Conservation (phyloP, 148 eudicot species). For the Polygonum aviculare region DNA sequence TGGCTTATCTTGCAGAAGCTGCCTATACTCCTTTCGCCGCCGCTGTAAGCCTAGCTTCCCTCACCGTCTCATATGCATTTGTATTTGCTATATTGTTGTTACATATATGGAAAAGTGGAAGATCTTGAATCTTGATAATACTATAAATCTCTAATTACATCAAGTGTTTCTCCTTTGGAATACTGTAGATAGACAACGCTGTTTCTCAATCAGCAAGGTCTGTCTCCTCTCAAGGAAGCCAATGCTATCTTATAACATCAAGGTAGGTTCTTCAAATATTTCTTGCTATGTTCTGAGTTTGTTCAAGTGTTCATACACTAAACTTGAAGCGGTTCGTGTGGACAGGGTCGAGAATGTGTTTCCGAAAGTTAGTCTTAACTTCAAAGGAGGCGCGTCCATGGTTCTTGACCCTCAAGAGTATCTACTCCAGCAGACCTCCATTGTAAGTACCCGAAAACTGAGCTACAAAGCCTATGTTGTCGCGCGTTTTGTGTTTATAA, state of each 20-base stretch:
- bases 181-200: constrained; percentile 44
- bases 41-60: constrained; percentile 42
- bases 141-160: not conserved
- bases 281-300: not conserved
- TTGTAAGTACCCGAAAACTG: constrained; percentile 31
- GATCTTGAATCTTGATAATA: not conserved
- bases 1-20: constrained; percentile 82
- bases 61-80: too few relatives aligned
- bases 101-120: not conserved
- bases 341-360: constrained; percentile 56
- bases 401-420: constrained; percentile 67
- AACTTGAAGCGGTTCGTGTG: not conserved
- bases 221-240: constrained; percentile 48
- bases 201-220: constrained; percentile 64
- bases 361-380: constrained; percentile 65
- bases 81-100: not conserved
- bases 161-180: not conserved
- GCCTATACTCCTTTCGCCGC: constrained; percentile 77
- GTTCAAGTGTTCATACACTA: not conserved
- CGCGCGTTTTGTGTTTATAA: not conserved
- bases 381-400: constrained; percentile 75
- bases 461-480: not conserved
- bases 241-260: constrained; percentile 65
- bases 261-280: constrained; percentile 17
- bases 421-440: constrained; percentile 65